Base-by-base conservation (phyloP, 352 stramenopile genomes). In the Pythium myriotylum region DNA sequence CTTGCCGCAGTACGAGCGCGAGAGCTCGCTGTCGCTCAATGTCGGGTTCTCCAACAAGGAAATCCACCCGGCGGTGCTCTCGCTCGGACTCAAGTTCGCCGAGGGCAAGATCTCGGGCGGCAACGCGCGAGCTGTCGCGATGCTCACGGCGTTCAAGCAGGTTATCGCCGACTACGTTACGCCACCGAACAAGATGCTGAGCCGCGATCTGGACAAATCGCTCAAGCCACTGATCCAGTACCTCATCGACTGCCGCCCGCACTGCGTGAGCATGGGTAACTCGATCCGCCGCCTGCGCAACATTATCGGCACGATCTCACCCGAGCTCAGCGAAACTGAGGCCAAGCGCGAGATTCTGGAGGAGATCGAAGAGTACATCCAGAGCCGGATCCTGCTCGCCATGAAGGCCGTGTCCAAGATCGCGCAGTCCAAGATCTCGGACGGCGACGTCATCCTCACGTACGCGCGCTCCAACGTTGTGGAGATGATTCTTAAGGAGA, bases 211-310 rank as follows among this genome's bases (percentile, higher is more conserved):
- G 52, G 88, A 96, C 68, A 92, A 94, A 67, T 71, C 76, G 70
- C 78, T 98, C 16, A 97, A 97, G 63, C 91, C 92, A 22, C 73
- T 94, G 14, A 98, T 98, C 72, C 87, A 98, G 69, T 98, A 97
- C 68, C 87, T 98, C 54, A 98, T 95, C 46, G 77, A 98, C 66
- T 98, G 94, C 72, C 84, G 95, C 27, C 91, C 92, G 26, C 94
- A 98, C 66, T 92, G 79, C 17, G 94, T 98, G 19, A 95, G 86
- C 61, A 99, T 98, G 96, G 92, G 94, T 22, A 98, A 98, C 67
- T 93, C 96, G 6, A 98, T 98, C 73, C 81, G 81, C 27, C 78
- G 79, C 20, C 58, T 98, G n/a, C 95, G 97, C 64, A 79, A 86
- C 17, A 84, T 94, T 10, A 94, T 98, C 45, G 84, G 84, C 12